Conservation (phyloP, 129 eudicot genomes). For the Oenanthe sinensis region DNA sequence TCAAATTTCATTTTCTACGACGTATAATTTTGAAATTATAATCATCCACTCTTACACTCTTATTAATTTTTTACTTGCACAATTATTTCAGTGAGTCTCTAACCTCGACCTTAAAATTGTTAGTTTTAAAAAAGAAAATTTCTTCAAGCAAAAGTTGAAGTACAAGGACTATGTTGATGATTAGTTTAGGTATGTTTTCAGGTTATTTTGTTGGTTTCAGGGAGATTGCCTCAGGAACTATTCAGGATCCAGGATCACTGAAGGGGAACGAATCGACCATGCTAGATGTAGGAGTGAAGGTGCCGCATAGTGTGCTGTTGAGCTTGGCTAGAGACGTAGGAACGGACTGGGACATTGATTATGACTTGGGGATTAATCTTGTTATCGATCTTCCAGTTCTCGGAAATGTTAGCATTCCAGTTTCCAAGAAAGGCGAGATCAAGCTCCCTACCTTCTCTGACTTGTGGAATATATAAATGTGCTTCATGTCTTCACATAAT, state of each 20-base stretch:
- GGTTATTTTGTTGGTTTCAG: slow-evolving; percentile 13
- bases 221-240: slow-evolving; percentile 62
- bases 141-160: too few relatives aligned
- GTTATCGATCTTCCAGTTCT: slow-evolving; percentile 63
- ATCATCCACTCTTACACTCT: too few relatives aligned
- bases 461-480: slow-evolving; percentile 14
- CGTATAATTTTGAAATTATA: too few relatives aligned
- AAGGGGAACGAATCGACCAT: slow-evolving; percentile 47
- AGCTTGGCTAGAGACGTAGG: slow-evolving; percentile 62
- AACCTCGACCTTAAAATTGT: too few relatives aligned
- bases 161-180: too few relatives aligned
- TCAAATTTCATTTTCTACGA: too few relatives aligned
- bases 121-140: too few relatives aligned
- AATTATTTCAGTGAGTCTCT: too few relatives aligned
- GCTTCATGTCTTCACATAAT: not conserved
- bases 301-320: slow-evolving; percentile 56
- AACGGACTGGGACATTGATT: slow-evolving; percentile 84
- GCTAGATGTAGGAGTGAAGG: slow-evolving; percentile 58
- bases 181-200: not conserved
- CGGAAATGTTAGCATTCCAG: slow-evolving; percentile 61
- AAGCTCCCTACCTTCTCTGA: slow-evolving; percentile 62
- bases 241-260: slow-evolving; percentile 88
- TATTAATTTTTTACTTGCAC: too few relatives aligned
- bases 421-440: slow-evolving; percentile 57
- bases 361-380: slow-evolving; percentile 34